Evolutionary conservation across 805 yeast species (phyloP).

Genomic region (Starmerella vitae): DNA sequence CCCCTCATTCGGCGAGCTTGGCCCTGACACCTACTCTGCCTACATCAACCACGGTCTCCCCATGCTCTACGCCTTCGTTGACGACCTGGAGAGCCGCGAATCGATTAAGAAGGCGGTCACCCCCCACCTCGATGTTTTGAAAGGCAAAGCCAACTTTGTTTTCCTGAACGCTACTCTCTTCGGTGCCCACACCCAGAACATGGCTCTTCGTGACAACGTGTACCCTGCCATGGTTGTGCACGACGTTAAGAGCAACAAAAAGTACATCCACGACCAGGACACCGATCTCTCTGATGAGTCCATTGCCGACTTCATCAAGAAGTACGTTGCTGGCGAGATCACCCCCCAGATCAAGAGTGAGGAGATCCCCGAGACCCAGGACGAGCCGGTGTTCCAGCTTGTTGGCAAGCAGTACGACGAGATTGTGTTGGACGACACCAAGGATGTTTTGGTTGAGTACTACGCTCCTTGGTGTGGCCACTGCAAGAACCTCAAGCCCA

Average conservation of each 20-base stretch:
- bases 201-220: slow-evolving; percentile 54
- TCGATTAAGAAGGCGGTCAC: slow-evolving; percentile 39
- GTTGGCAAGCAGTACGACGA: slow-evolving; percentile 76
- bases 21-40: slow-evolving; percentile 58
- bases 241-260: slow-evolving; percentile 50
- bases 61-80: slow-evolving; percentile 78
- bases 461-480: slow-evolving; percentile 91
- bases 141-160: slow-evolving; percentile 76
- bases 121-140: slow-evolving; percentile 55
- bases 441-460: slow-evolving; percentile 65
- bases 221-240: slow-evolving; percentile 89
- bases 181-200: slow-evolving; percentile 76
- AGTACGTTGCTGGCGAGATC: slow-evolving; percentile 50
- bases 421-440: slow-evolving; percentile 47
- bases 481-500: slow-evolving; percentile 83
- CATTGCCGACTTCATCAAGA: slow-evolving; percentile 48
- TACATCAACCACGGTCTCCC: slow-evolving; percentile 68
- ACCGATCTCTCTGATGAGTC: slow-evolving; percentile 37
- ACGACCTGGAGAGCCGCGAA: slow-evolving; percentile 49
- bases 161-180: slow-evolving; percentile 69
- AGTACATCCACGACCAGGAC: slow-evolving; percentile 64
- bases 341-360: slow-evolving; percentile 67
- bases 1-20: slow-evolving; percentile 80
- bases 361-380: slow-evolving; percentile 61
- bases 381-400: slow-evolving; percentile 52